These are phyloP conservation scores for Pseudocohnilembus persalinus DNA, from an alignment of 169 alveolate genomes.

Conservation along the genomic window DNA sequence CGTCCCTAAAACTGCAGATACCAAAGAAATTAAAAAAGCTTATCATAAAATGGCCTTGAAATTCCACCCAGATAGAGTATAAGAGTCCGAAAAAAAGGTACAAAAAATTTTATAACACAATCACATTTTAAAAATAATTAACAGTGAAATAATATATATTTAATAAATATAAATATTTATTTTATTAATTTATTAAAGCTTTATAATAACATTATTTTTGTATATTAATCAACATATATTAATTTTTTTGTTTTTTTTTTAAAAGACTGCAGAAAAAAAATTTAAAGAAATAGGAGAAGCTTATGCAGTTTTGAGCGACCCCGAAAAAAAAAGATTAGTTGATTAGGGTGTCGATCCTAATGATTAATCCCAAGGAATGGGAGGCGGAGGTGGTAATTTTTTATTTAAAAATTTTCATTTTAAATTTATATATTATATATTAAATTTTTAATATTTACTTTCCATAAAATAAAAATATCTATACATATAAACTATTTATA, in stretches of 20 bases:
- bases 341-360: constrained; percentile 75
- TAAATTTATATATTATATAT: background rate
- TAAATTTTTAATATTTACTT: too few species aligned
- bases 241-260: constrained; percentile 52
- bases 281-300: constrained; percentile 82
- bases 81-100: constrained; percentile 43
- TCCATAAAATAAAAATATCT: too few species aligned
- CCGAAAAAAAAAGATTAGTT: constrained; percentile 61
- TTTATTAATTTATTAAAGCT: too few species aligned
- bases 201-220: constrained; percentile 48
- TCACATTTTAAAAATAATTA: too few species aligned
- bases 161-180: too few species aligned
- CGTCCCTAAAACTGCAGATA: constrained; percentile 60
- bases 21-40: constrained; percentile 92
- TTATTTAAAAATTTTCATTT: background rate
- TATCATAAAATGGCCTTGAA: constrained; percentile 80
- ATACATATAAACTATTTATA: too few species aligned
- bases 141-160: too few species aligned
- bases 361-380: constrained; percentile 57
- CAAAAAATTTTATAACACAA: constrained; percentile 43
- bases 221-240: constrained; percentile 39
- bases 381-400: constrained; percentile 50
- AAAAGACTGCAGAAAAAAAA: constrained; percentile 62
- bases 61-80: constrained; percentile 88
- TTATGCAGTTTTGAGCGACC: constrained; percentile 66